Percentiles rank a stretch among this genome's conserved stretches.
Evolutionary conservation across 1,284 basidiomycete species (phyloP).

Genomic region (Rhodotorula sp.): DNA sequence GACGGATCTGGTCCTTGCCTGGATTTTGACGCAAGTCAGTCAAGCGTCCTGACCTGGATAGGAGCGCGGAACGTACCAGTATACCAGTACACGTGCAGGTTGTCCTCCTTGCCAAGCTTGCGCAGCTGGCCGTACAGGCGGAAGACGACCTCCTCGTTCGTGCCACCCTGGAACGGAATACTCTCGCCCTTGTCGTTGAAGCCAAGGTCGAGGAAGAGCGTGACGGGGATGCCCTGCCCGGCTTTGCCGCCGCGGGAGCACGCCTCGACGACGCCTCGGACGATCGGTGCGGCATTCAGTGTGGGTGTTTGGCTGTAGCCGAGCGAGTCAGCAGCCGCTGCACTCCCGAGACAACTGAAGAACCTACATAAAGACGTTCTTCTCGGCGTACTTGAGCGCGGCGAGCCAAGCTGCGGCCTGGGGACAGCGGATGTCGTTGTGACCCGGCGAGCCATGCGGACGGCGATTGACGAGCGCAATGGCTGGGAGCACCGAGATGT

Average conservation of each 20-base stretch:
- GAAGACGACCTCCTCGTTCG: slow-evolving; percentile 72
- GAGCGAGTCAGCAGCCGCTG: not conserved
- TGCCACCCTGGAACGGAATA: slow-evolving; percentile 76
- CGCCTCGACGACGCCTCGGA: slow-evolving; percentile 66
- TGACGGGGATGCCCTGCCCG: slow-evolving; percentile 62
- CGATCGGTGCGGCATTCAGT: slow-evolving; percentile 69
- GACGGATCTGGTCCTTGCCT: slow-evolving; percentile 63
- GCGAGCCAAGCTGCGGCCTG: slow-evolving; percentile 77
- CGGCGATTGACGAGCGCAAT: slow-evolving; percentile 72
- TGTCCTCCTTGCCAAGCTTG: slow-evolving; percentile 58
- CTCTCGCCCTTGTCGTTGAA: slow-evolving; percentile 71
- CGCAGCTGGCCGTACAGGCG: slow-evolving; percentile 63
- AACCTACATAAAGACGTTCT: slow-evolving; percentile 67
- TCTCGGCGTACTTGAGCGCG: slow-evolving; percentile 66
- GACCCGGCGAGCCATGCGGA: slow-evolving; percentile 63
- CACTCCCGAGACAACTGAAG: too few species aligned
- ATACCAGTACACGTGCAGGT: slow-evolving; percentile 69
- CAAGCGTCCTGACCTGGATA: rapidly evolving
- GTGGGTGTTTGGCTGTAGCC: slow-evolving; percentile 66
- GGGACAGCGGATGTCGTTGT: slow-evolving; percentile 63
- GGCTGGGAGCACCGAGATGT: slow-evolving; percentile 52
- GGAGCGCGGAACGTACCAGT: slow-evolving; percentile 7
- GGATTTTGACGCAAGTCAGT: slow-evolving; percentile 8
- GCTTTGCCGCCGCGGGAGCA: slow-evolving; percentile 56
- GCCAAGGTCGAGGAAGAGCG: slow-evolving; percentile 65